phyloP scores from a whole-genome alignment of 371 early-diverging fungal species.

The Actinomortierella wolfii region DNA sequence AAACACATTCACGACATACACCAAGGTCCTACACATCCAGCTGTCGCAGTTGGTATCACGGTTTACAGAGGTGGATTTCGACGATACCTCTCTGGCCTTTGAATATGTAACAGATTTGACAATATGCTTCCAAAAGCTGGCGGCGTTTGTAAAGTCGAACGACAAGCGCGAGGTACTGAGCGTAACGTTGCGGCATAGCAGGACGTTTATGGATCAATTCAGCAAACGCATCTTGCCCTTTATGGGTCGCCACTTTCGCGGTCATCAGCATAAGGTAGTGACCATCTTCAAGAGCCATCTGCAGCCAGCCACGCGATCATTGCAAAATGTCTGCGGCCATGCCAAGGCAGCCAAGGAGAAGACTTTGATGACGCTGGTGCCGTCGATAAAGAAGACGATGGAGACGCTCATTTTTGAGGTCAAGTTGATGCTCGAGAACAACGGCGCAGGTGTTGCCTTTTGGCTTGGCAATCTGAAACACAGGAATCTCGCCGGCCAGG shows the following conservation, averaged over 20 bases:
- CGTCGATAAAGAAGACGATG: slow-evolving; percentile 70
- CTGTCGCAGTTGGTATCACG: slow-evolving; percentile 49
- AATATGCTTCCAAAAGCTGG: slow-evolving; percentile 57
- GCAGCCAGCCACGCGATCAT: slow-evolving; percentile 40
- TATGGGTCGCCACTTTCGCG: slow-evolving; percentile 64
- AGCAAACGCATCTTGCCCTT: slow-evolving; percentile 67
- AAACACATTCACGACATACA: slow-evolving; percentile 54
- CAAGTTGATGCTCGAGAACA: slow-evolving; percentile 73
- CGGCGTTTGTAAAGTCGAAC: slow-evolving; percentile 59
- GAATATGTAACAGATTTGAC: slow-evolving; percentile 50
- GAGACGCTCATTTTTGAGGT: slow-evolving; percentile 80
- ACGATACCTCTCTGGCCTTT: slow-evolving; percentile 43
- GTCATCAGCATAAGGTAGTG: slow-evolving; percentile 56
- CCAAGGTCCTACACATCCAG: slow-evolving; percentile 64
- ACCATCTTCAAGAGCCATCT: slow-evolving; percentile 46
- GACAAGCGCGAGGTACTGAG: slow-evolving; percentile 55
- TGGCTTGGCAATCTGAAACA: slow-evolving; percentile 69
- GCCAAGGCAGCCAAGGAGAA: slow-evolving; percentile 75
- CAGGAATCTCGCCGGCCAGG: slow-evolving; percentile 72
- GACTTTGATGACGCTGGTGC: slow-evolving; percentile 65
- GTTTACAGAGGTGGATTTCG: slow-evolving; percentile 46
- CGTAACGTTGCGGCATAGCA: slow-evolving; percentile 59
- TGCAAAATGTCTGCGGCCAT: slow-evolving; percentile 77
- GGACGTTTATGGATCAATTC: slow-evolving; percentile 67
- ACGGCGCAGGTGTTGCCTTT: slow-evolving; percentile 65